Evolutionary conservation across 2,329 filamentous ascomycete species (phyloP).

Genomic region (Diplodia scrobiculata): DNA sequence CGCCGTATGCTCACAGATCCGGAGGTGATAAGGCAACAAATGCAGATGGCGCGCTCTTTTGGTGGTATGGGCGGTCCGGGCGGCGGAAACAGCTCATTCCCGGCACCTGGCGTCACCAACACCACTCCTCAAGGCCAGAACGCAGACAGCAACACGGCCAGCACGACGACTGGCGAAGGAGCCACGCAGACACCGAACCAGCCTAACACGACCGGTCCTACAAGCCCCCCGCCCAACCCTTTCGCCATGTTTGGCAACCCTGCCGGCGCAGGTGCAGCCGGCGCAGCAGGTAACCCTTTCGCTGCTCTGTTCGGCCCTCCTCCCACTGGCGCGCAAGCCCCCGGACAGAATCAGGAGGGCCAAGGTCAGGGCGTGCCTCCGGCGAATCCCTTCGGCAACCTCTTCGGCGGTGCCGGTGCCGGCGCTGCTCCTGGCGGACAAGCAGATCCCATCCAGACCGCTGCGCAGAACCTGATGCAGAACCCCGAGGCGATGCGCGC

Average conservation of each 20-base stretch:
- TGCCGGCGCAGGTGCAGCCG: conserved; percentile 39
- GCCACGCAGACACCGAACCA: conserved; percentile 46
- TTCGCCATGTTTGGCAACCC: conserved; percentile 48
- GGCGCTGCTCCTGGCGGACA: conserved; percentile 35
- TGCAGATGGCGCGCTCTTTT: conserved; percentile 74
- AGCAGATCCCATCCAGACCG: conserved; percentile 55
- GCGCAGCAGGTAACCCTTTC: conserved; percentile 59
- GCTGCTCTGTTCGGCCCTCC: conserved; percentile 57
- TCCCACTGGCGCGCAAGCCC: conserved; percentile 33
- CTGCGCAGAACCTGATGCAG: conserved; percentile 55
- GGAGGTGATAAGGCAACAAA: conserved; percentile 76
- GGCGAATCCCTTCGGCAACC: conserved; percentile 66
- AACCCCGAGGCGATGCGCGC: conserved; percentile 61
- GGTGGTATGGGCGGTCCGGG: conserved; percentile 47
- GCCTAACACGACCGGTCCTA: conserved; percentile 40
- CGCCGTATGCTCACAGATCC: conserved; percentile 92
- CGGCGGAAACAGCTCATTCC: conserved; percentile 64
- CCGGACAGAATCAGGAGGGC: conserved; percentile 39
- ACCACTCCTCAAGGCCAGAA: conserved; percentile 62
- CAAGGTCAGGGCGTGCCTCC: conserved; percentile 38
- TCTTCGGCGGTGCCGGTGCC: conserved; percentile 55
- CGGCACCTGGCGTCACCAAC: conserved; percentile 88
- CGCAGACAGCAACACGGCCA: conserved; percentile 29
- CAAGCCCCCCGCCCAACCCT: conserved; percentile 48
- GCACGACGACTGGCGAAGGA: conserved; percentile 37